phyloP scores from a whole-genome alignment of 352 stramenopile genomes.

The Globisporangium camurandrum region DNA sequence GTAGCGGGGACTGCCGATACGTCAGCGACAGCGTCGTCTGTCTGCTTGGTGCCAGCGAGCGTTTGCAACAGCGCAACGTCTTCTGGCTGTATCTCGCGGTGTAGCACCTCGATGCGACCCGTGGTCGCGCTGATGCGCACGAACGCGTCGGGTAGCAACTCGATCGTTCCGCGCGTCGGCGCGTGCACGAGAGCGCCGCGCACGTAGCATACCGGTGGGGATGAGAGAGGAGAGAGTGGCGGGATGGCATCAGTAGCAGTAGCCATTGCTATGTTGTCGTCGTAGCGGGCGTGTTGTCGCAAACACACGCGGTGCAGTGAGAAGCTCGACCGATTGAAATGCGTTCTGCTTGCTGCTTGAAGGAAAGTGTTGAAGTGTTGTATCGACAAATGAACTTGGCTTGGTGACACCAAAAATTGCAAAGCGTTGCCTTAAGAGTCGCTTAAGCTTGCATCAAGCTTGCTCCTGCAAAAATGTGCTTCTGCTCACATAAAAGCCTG shows the following conservation, averaged over 20 bases:
- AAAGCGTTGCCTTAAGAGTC: too few relatives aligned
- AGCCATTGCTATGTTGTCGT: background rate
- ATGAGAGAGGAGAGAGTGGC: background rate
- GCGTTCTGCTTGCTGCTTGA: too few relatives aligned
- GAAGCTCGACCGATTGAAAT: too few relatives aligned
- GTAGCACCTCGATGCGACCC: constrained; percentile 34
- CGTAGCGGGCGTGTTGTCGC: too few relatives aligned
- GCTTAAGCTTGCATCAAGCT: too few relatives aligned
- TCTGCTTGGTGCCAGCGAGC: background rate
- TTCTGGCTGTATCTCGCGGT: constrained; percentile 17
- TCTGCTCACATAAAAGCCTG: too few relatives aligned
- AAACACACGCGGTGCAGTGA: too few relatives aligned
- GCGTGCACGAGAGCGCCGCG: constrained; percentile 37
- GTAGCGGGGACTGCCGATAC: background rate
- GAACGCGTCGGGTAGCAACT: constrained; percentile 41
- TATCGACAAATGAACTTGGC: too few relatives aligned
- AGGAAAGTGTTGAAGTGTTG: too few relatives aligned
- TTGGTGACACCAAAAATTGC: too few relatives aligned
- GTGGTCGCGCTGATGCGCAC: constrained; percentile 19
- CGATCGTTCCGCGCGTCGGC: constrained; percentile 25
- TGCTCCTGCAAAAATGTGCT: too few relatives aligned
- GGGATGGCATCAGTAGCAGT: background rate
- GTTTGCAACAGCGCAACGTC: constrained; percentile 17
- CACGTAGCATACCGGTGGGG: constrained; percentile 20
- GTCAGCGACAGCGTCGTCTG: background rate